A percentile compares a stretch with the other conserved stretches of the same genome.
Conservation (phyloP, 345 rosid species). For the Gynandropsis gynandra region DNA sequence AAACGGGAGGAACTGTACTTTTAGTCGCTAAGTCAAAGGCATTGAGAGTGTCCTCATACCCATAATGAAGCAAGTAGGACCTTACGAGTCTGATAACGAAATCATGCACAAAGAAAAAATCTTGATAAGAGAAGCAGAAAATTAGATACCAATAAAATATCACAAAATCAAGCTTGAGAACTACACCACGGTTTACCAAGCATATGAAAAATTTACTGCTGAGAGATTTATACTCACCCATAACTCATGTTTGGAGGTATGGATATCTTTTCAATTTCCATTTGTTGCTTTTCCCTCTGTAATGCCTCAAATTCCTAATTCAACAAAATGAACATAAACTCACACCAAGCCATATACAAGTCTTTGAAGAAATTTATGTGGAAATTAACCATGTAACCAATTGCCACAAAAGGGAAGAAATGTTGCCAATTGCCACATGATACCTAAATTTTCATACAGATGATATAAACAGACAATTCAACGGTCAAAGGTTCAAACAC, state of each 20-base stretch:
- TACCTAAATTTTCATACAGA: slow-evolving; percentile 1
- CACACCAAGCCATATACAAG: not conserved
- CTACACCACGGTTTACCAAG: not conserved
- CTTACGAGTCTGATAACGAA: slow-evolving; percentile 65
- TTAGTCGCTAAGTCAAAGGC: slow-evolving; percentile 75
- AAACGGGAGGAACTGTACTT: slow-evolving; percentile 63
- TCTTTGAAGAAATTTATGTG: not conserved
- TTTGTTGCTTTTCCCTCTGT: slow-evolving; percentile 67
- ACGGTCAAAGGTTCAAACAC: slow-evolving; percentile 5
- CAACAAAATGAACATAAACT: slow-evolving; percentile 3
- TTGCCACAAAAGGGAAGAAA: too few species aligned
- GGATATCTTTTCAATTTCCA: slow-evolving; percentile 48
- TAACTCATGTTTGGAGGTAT: slow-evolving; percentile 59
- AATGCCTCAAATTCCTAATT: slow-evolving; percentile 71
- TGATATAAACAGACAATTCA: not conserved
- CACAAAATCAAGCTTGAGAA: not conserved
- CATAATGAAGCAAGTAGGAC: slow-evolving; percentile 84
- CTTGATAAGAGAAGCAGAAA: slow-evolving; percentile 5
- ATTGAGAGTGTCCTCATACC: slow-evolving; percentile 86
- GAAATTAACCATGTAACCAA: not conserved
- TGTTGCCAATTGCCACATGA: not conserved
- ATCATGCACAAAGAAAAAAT: slow-evolving; percentile 2
- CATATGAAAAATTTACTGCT: not conserved
- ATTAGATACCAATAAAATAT: slow-evolving; percentile 3
- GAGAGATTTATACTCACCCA: slow-evolving; percentile 40